Evolutionary conservation across 306 rosid genomes (phyloP).

Genomic region (Vigna radiata): DNA sequence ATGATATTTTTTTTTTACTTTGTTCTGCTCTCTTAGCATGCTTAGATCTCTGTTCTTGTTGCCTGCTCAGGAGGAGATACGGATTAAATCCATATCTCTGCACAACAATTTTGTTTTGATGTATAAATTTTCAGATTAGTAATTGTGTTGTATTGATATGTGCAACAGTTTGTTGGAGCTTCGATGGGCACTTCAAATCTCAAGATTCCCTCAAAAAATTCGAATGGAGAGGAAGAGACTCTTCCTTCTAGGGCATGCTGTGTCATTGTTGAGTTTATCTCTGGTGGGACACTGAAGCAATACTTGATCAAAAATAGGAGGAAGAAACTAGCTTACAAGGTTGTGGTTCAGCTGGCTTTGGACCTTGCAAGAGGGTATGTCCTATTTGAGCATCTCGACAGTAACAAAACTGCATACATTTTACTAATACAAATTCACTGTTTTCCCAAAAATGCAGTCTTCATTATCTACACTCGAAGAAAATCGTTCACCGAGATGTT

Average conservation of each 20-base stretch:
- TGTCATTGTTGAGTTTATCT: slow-evolving; percentile 82
- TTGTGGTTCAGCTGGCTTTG: slow-evolving; percentile 84
- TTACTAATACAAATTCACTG: not conserved
- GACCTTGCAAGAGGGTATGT: slow-evolving; percentile 89
- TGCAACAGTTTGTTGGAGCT: slow-evolving; percentile 84
- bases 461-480: slow-evolving; percentile 77
- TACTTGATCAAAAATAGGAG: slow-evolving; percentile 68
- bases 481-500: slow-evolving; percentile 86
- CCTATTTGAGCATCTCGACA: not conserved
- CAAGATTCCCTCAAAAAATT: slow-evolving; percentile 64
- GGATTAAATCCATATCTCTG: slow-evolving; percentile 8
- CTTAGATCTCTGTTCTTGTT: slow-evolving; percentile 11
- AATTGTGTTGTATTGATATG: slow-evolving; percentile 34
- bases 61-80: slow-evolving; percentile 1
- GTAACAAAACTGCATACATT: slow-evolving; percentile 17
- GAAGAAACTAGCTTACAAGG: slow-evolving; percentile 73
- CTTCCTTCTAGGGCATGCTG: slow-evolving; percentile 85
- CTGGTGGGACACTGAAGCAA: slow-evolving; percentile 87
- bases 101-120: slow-evolving; percentile 15
- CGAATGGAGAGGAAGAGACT: slow-evolving; percentile 48
- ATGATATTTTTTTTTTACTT: slow-evolving; percentile 1
- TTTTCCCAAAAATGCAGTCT: slow-evolving; percentile 58
- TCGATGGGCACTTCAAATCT: slow-evolving; percentile 89
- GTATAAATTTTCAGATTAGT: slow-evolving; percentile 12
- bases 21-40: not conserved